Evolutionary conservation across 2,329 filamentous ascomycete species (phyloP).

Genomic region (Periconia digitata): DNA sequence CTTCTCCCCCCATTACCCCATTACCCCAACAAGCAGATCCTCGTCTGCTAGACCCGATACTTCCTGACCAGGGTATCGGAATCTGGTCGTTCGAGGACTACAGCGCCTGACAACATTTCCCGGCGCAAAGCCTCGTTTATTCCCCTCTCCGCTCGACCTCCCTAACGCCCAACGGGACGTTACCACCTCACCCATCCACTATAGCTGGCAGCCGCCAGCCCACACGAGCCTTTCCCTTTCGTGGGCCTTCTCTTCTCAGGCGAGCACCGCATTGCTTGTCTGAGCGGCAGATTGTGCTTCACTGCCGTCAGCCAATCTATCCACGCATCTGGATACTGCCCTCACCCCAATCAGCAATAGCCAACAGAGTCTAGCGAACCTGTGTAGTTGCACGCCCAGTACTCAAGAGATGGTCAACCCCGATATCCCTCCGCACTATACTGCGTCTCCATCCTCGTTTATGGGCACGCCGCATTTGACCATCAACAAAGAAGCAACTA

Average conservation of each 20-base stretch:
- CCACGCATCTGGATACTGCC: constrained; percentile 5
- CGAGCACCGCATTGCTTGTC: constrained; percentile 93
- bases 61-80: constrained; percentile 80
- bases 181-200: constrained; percentile 51
- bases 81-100: constrained; percentile 67
- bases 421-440: constrained; percentile 78
- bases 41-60: constrained; percentile 86
- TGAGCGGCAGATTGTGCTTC: constrained; percentile 98
- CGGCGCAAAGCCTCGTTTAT: constrained; percentile 79
- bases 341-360: constrained; percentile 4
- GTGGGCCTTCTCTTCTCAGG: constrained; percentile 98
- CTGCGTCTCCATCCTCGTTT: constrained; percentile 74
- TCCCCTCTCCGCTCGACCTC: constrained; percentile 80
- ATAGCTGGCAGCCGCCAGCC: constrained; percentile 89
- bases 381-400: constrained; percentile 25
- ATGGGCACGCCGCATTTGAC: constrained; percentile 85
- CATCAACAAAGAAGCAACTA: constrained; percentile 93
- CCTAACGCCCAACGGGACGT: constrained; percentile 82
- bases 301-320: constrained; percentile 47
- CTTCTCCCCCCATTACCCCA: constrained; percentile 12
- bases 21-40: constrained; percentile 56
- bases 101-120: constrained; percentile 79
- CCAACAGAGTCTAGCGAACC: constrained; percentile 6
- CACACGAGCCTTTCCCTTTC: constrained; percentile 55
- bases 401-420: constrained; percentile 77